Evolutionary conservation across 768 basidiomycete genomes (phyloP).

Genomic region (Panaeolus papilionaceus): DNA sequence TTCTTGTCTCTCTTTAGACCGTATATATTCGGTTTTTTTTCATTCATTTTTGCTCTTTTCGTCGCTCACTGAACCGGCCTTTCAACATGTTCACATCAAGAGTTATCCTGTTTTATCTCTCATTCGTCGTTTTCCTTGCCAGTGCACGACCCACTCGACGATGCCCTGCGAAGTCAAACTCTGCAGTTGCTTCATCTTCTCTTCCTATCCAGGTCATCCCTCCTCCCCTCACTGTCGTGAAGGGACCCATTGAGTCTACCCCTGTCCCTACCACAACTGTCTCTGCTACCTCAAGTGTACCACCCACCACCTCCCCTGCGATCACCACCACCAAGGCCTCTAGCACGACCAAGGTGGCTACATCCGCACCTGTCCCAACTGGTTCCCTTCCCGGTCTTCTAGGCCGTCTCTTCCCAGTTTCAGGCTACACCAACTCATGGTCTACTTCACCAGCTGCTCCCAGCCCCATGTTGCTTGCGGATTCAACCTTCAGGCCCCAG

Average conservation of each 20-base stretch:
- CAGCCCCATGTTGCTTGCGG: constrained; percentile 46
- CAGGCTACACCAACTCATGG: constrained; percentile 45
- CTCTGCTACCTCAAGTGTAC: neutral
- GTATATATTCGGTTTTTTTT: constrained; percentile 22
- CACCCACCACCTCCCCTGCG: neutral
- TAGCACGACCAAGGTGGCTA: neutral
- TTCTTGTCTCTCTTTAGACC: constrained; percentile 1
- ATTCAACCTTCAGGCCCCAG: constrained; percentile 50
- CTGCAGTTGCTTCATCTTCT: constrained; percentile 16
- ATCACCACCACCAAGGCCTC: neutral
- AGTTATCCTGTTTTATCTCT: constrained; percentile 30
- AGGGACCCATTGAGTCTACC: neutral
- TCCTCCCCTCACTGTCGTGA: constrained; percentile 16
- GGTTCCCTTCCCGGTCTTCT: constrained; percentile 24
- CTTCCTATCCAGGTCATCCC: constrained; percentile 15
- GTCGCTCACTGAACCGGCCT: constrained; percentile 21
- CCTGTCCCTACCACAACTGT: constrained; percentile 6
- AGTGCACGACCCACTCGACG: constrained; percentile 27
- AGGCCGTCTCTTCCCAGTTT: constrained; percentile 49
- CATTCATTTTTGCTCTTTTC: constrained; percentile 23
- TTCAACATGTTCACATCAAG: constrained; percentile 31
- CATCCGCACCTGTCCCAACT: constrained; percentile 23
- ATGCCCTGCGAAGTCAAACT: constrained; percentile 11
- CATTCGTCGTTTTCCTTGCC: constrained; percentile 30
- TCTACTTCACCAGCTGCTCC: constrained; percentile 46